A percentile compares a stretch with the other conserved stretches of the same genome.
Conservation (phyloP, 352 stramenopile species). For the Globisporangium uncinulatum region DNA sequence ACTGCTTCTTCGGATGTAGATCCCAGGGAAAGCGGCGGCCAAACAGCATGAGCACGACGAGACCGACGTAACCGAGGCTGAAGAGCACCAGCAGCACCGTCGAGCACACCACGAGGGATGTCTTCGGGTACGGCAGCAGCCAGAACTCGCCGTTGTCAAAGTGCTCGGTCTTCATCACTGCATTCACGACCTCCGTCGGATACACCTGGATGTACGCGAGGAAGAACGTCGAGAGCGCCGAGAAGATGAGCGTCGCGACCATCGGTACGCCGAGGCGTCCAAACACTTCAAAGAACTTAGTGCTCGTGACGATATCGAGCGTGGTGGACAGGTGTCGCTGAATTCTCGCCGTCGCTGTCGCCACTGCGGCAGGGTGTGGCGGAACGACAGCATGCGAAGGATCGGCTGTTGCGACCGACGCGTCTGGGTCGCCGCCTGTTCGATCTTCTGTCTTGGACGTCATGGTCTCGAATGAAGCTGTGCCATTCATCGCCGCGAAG, state of each 20-base stretch:
- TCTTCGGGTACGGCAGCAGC: slow-evolving; percentile 23
- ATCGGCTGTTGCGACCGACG: no score
- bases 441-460: no score
- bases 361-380: no score
- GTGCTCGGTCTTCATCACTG: slow-evolving; percentile 26
- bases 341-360: no score
- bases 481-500: no score
- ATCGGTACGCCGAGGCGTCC: slow-evolving; percentile 31
- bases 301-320: not conserved
- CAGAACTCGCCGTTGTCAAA: slow-evolving; percentile 50
- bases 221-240: slow-evolving; percentile 24
- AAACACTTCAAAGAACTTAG: slow-evolving; percentile 27
- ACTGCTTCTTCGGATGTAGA: not conserved
- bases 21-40: not conserved
- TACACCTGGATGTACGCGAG: slow-evolving; percentile 35
- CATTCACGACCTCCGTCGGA: slow-evolving; percentile 30
- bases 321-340: not conserved
- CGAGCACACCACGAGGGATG: slow-evolving; percentile 14
- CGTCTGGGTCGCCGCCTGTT: no score
- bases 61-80: slow-evolving; percentile 22
- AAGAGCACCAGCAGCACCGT: slow-evolving; percentile 24
- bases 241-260: slow-evolving; percentile 31
- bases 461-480: no score
- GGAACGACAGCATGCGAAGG: no score
- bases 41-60: slow-evolving; percentile 30